phyloP scores from a whole-genome alignment of 352 stramenopile species.

The Blastocystis sp. region DNA sequence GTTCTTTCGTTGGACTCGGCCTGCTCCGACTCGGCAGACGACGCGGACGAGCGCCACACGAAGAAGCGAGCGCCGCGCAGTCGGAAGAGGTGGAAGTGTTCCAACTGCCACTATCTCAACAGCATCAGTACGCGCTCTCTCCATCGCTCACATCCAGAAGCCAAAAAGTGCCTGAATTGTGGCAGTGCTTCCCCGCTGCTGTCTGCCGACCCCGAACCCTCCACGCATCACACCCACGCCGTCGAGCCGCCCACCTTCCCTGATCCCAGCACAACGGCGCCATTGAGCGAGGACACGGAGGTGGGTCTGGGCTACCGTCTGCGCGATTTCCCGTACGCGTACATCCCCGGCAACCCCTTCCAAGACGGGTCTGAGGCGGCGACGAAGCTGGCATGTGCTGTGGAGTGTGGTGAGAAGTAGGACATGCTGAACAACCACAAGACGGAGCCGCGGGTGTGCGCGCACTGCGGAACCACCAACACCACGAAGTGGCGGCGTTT shows the following conservation, averaged over 20 bases:
- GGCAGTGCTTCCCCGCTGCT: slow-evolving; percentile 18
- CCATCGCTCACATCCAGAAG: neutral
- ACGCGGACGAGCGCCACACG: neutral
- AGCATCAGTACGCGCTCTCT: neutral
- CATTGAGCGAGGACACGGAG: slow-evolving; percentile 16
- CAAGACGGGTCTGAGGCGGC: slow-evolving; percentile 26
- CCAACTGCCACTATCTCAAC: slow-evolving; percentile 57
- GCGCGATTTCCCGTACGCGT: slow-evolving; percentile 61
- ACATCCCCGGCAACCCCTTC: slow-evolving; percentile 40
- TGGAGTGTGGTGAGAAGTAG: neutral
- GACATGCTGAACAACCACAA: slow-evolving; percentile 9
- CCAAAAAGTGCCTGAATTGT: slow-evolving; percentile 51
- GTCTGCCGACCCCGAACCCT: neutral
- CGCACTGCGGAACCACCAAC: slow-evolving; percentile 42
- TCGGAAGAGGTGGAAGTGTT: slow-evolving; percentile 53
- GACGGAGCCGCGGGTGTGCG: slow-evolving; percentile 33
- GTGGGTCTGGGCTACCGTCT: slow-evolving; percentile 41
- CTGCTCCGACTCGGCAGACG: neutral
- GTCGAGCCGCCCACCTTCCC: neutral
- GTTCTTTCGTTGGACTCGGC: neutral
- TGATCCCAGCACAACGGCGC: neutral
- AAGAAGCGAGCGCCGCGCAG: slow-evolving; percentile 25
- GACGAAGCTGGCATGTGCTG: slow-evolving; percentile 21
- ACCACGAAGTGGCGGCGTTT: slow-evolving; percentile 59
- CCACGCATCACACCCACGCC: neutral